Base-by-base conservation (phyloP, 495 filamentous ascomycete species). In the Aspergillus diversus region DNA sequence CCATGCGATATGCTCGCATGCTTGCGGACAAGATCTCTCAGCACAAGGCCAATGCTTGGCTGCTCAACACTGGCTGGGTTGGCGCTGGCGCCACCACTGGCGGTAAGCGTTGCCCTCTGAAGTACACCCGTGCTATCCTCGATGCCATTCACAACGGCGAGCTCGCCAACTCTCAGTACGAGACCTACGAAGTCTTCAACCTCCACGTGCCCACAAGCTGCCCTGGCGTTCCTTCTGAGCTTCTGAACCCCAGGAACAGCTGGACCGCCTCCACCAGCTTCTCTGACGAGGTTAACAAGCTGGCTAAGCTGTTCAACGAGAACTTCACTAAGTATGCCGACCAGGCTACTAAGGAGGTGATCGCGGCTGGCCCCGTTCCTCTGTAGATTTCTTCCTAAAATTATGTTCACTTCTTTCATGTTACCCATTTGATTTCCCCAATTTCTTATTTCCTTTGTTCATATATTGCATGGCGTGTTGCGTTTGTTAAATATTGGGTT, bases 11-110 rank as follows among this genome's bases (percentile, higher is more conserved):
- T 79, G 95, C 95, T 63, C 87, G 86, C 79, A 99, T 99, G 95
- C 84, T 99, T 43, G 94, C 96, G 52, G 92, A 97, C 69, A 98
- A 98, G 89, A 98, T 99, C 79, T 85, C 91, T 69, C 72, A 91
- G 65, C 93, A 99, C 88, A 91, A 92, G 73, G 90, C 92, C 78
- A 96, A 98, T 76, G 95, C 95, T 73, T 99, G 95, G 95, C 83
- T 99, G 57, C 87, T 99, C 75, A 99, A 99, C 87, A 99, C 95
- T 65, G 95, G 95, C 65, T 99, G 96, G 96, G 94, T 97, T 73
- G 96, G 96, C 74, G 96, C 95, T 73, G 92, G 93, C 69, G 92
- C 92, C 74, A 87, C 88, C 73, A 95, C 92, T 70, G 95, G 94
- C 68, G 95, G 96, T 75, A 97, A 97, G 86, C 92, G 96, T 69